Evolutionary conservation across 2,329 filamentous ascomycete species (phyloP), one percentile per base, ranked within the genome.

Genomic region (Graphilbum sp.): DNA sequence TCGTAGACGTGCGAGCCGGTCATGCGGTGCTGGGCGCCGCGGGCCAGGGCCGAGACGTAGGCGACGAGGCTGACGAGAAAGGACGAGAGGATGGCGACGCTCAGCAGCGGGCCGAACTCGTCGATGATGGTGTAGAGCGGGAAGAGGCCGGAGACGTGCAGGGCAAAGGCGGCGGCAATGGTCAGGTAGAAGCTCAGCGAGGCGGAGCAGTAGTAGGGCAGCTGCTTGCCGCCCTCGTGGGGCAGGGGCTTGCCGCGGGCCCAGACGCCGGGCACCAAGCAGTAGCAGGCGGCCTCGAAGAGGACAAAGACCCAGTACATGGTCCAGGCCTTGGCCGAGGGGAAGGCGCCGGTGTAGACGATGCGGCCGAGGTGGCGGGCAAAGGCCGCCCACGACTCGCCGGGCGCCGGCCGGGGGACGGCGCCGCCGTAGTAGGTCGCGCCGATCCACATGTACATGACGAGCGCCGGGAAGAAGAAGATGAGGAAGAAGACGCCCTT

Each of bases 361-460:
- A 94, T 64, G 44, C 76, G 53, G 46, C 62, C 69, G 55, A 96
- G 59, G 47, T 93, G 77, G 41, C 65, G 59, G 39, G 71, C 66
- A 54, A 95, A 96, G 16, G 88, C 76, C 12, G 52, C 47, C 54
- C 73, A 72, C 48, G 67, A 76, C 64, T 93, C 69, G 32, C 71
- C 80, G 32, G 71, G 55, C 2, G 62, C 61, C 2, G 75, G 81
- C 32, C 63, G 61, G 15, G 90, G 90, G 37, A 92, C 66, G 45
- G 81, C 76, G 49, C 88, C 88, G 54, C 85, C 66, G 61, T 95
- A 98, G 62, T 88, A 94, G 36, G 79, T 87, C 25, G 88, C 82
- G 36, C 90, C 90, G 57, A 93, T 78, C 87, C 87, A 96, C 87
- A 98, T 94, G 63, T 95, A 96, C 71, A 84, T 95, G 88, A 96